Base-by-base conservation (phyloP, 331 rosid genomes). In the Dryas integrifolia region DNA sequence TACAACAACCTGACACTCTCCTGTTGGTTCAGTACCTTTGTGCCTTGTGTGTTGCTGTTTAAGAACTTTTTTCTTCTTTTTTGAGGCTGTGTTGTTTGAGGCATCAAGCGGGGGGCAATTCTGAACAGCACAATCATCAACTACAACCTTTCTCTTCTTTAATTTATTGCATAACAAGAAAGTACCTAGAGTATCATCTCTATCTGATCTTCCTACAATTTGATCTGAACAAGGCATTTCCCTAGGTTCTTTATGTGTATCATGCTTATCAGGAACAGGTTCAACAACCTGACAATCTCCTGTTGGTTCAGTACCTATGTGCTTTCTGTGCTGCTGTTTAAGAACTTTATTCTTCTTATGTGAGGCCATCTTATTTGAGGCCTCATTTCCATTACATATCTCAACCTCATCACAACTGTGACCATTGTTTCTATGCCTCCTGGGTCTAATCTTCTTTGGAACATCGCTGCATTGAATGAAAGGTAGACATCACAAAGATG, bases 401-500 rank as follows among this genome's bases (percentile, higher is more conserved):
- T 78, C 81, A 65, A 50, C 70, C 77, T 78, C 65, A 16, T 69
- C 45, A 44, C 48, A 44, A 61, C 48, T 52, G 82, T 44, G 77
- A 65, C 74, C 50, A 43, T 67, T 79, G 64, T 66, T 85, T 65
- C 72, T 64, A 10, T 39, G 67, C 71, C 80, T 84, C 77, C 76
- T 79, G 15, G 82, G 65, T 61, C 73, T 83, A 41, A 9, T 68
- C 72, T 76, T 84, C 80, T 74, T 80, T n/a, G 74, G 70, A 85
- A 46, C 51, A 70, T 79, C 75, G 81, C 92, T 85, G 85, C 73
- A 68, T 80, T 51, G 69, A 72, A 69, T 13, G 45, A 70, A 67
- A n/a, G 58, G 50, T 58, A 75, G 38, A 67, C 64, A 85, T 24
- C 49, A 70, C 45, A 70, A 78, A 43, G 24, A 67, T 48, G 46